Evolutionary conservation across 257 asterid species (phyloP).

Genomic region (Mitragyna speciosa): DNA sequence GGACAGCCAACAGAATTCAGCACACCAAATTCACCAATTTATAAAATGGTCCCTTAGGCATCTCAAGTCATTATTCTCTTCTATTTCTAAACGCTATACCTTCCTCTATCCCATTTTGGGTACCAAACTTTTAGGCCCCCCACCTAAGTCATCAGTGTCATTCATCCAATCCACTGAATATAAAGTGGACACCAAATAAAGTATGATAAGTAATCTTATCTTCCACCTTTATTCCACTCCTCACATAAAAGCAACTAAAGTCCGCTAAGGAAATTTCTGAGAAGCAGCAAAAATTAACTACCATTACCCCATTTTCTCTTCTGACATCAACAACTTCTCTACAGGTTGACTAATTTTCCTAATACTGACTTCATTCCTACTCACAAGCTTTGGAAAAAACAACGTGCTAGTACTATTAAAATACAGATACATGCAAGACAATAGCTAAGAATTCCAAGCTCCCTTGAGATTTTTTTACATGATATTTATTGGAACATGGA

Average conservation of each 20-base stretch:
- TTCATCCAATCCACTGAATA: background rate
- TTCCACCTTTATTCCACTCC: background rate
- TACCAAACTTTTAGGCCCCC: background rate
- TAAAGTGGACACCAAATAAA: background rate
- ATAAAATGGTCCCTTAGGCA: background rate
- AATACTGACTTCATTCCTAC: too few species aligned
- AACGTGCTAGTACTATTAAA: too few species aligned
- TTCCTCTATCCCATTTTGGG: background rate
- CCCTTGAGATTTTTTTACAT: too few species aligned
- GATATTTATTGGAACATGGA: background rate
- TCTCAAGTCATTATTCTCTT: conserved; percentile 3
- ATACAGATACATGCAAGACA: too few species aligned
- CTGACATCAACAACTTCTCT: too few species aligned
- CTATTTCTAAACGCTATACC: background rate
- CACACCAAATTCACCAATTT: background rate
- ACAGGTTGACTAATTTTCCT: too few species aligned
- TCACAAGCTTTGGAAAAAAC: too few species aligned
- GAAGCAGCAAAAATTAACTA: background rate
- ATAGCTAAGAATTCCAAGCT: too few species aligned
- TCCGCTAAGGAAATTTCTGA: background rate
- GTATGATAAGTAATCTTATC: background rate
- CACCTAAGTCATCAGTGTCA: background rate
- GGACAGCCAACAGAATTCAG: background rate
- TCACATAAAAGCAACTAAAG: background rate
- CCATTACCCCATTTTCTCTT: too few species aligned